Conservation (phyloP, 2,329 filamentous ascomycete species). For the Aureobasidium sp. region DNA sequence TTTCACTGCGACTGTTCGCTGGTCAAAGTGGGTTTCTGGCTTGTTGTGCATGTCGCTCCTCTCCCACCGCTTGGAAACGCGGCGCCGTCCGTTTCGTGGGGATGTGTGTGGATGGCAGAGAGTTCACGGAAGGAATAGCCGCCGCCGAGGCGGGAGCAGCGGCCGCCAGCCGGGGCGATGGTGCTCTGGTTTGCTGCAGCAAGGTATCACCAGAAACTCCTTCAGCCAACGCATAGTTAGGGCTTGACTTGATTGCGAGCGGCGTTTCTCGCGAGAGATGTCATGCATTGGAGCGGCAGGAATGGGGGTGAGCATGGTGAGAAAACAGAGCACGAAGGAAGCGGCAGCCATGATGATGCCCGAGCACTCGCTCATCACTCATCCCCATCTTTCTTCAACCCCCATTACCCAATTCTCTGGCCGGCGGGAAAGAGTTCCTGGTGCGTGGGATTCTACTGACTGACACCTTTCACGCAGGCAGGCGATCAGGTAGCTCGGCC, state of each 20-base stretch:
- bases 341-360: not conserved
- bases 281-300: not conserved
- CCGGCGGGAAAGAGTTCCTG: not conserved
- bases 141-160: not conserved
- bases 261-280: not conserved
- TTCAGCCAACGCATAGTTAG: not conserved
- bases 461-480: not conserved
- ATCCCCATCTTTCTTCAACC: slow-evolving; percentile 1
- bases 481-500: not conserved
- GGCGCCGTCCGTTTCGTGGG: not conserved
- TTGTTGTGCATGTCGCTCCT: not conserved
- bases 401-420: not conserved
- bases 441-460: not conserved
- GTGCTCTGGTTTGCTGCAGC: not conserved
- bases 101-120: not conserved
- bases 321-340: not conserved
- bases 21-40: not conserved
- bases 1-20: not conserved
- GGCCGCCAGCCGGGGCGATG: not conserved
- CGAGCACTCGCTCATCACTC: not conserved
- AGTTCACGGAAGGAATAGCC: slow-evolving; percentile 1
- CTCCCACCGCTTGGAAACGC: not conserved
- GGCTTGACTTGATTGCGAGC: not conserved
- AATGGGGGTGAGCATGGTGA: not conserved
- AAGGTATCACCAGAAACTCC: slow-evolving; percentile 2